Conservation (phyloP, 495 filamentous ascomycete genomes). For the Trichocladium uniseriatum region DNA sequence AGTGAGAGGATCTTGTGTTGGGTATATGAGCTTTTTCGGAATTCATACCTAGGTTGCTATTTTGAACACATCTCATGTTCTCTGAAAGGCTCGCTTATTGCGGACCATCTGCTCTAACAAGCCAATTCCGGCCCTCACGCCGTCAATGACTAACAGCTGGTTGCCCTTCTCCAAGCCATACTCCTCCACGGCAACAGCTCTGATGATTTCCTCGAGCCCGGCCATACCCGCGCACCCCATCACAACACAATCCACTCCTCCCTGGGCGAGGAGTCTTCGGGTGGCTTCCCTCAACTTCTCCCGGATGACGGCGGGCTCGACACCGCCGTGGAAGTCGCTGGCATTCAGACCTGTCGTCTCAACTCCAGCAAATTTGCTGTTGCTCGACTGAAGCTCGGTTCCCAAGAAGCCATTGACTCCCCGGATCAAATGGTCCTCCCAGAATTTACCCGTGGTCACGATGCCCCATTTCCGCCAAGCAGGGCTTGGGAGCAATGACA, state of each 20-base stretch:
- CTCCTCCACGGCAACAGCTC: constrained; percentile 53
- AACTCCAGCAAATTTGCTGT: constrained; percentile 59
- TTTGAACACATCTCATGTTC: too few species aligned
- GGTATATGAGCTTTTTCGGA: too few species aligned
- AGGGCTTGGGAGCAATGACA: constrained; percentile 38
- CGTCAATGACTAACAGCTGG: constrained; percentile 68
- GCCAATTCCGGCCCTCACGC: constrained; percentile 68
- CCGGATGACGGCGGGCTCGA: constrained; percentile 52
- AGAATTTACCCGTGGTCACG: constrained; percentile 75
- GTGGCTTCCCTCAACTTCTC: constrained; percentile 61
- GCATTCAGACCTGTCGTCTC: constrained; percentile 78
- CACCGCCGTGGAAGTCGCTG: constrained; percentile 63
- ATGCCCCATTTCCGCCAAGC: constrained; percentile 69
- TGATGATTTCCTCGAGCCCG: constrained; percentile 73
- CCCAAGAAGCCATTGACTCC: constrained; percentile 53
- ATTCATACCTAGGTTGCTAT: too few species aligned
- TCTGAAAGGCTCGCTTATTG: constrained; percentile 29
- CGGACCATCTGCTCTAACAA: constrained; percentile 51
- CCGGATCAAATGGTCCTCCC: constrained; percentile 59
- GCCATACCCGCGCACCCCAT: constrained; percentile 89
- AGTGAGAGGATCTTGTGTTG: too few species aligned
- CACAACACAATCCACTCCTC: constrained; percentile 55
- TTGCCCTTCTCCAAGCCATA: constrained; percentile 52
- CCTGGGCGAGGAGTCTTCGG: constrained; percentile 48
- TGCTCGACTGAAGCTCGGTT: constrained; percentile 10